These are phyloP conservation scores for Setomelanomma holmii DNA, from an alignment of 2,329 filamentous ascomycete species.

Conservation along the genomic window DNA sequence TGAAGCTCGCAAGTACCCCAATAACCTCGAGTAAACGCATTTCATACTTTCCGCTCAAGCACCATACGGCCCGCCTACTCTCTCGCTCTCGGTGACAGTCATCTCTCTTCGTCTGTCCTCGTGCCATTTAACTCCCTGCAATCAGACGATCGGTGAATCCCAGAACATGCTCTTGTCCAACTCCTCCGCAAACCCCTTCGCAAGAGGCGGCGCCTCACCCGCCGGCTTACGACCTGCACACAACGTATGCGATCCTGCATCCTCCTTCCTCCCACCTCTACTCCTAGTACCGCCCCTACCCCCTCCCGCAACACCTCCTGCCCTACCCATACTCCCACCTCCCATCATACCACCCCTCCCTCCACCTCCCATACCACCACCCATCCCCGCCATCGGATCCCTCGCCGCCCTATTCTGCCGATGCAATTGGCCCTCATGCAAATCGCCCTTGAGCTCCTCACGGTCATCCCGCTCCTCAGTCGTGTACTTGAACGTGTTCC, in stretches of 20 bases:
- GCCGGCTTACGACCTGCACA: slow-evolving; percentile 31
- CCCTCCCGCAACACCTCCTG: slow-evolving; percentile 3
- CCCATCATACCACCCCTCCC: neutral
- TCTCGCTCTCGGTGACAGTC: too few species aligned
- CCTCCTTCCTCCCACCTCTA: neutral
- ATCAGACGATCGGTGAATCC: slow-evolving; percentile 31
- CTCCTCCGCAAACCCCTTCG: slow-evolving; percentile 40
- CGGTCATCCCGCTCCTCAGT: slow-evolving; percentile 30
- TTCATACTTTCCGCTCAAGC: too few species aligned
- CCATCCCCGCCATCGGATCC: slow-evolving; percentile 1
- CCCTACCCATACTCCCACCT: slow-evolving; percentile 6
- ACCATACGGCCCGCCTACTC: too few species aligned
- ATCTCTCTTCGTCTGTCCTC: too few species aligned
- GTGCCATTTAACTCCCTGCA: neutral
- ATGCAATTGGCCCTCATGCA: slow-evolving; percentile 45
- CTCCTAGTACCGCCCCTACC: neutral
- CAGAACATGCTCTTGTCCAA: slow-evolving; percentile 40
- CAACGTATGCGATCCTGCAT: slow-evolving; percentile 15
- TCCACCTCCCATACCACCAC: neutral
- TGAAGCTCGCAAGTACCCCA: too few species aligned
- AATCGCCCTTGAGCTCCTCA: slow-evolving; percentile 43
- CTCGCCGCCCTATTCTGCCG: slow-evolving; percentile 38
- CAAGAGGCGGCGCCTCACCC: slow-evolving; percentile 24
- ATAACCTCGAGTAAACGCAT: too few species aligned
- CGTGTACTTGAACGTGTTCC: slow-evolving; percentile 38